Evolutionary conservation across 495 filamentous ascomycete species (phyloP).

Genomic region (Tuber borchii): DNA sequence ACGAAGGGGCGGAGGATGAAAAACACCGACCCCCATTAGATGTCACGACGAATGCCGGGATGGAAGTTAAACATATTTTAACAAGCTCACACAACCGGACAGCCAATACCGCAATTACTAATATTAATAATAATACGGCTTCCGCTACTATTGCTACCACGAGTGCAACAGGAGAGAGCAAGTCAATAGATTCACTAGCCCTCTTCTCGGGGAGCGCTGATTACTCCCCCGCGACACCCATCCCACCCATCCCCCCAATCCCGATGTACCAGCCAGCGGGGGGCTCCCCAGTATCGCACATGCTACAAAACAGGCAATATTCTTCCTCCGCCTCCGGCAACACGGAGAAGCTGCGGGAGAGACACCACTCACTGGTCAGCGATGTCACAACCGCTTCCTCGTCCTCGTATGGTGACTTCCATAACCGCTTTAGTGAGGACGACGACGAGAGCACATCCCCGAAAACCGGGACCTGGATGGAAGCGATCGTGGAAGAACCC

Average conservation of each 20-base stretch:
- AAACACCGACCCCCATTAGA: not conserved
- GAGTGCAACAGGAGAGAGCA: not conserved
- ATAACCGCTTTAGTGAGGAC: conserved; percentile 21
- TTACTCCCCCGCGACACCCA: not conserved
- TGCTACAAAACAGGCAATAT: conserved; percentile 1
- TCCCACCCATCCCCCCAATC: not conserved
- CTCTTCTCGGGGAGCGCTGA: conserved; percentile 7
- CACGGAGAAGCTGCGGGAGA: conserved; percentile 25
- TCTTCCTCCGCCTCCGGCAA: conserved; percentile 6
- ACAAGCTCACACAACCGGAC: not conserved
- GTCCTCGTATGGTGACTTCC: conserved; percentile 26
- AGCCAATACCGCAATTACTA: not conserved
- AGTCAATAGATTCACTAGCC: conserved; percentile 6
- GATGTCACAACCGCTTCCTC: conserved; percentile 22
- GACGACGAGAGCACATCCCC: conserved; percentile 17
- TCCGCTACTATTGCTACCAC: conserved; percentile 4
- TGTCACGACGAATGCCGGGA: not conserved
- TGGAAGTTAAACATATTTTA: not conserved
- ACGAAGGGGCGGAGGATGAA: not conserved
- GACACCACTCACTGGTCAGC: conserved; percentile 27
- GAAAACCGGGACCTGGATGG: conserved; percentile 18
- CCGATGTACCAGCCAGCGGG: conserved; percentile 6
- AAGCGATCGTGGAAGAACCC: conserved; percentile 25
- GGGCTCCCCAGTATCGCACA: not conserved
- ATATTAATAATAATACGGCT: not conserved